Evolutionary conservation across 805 yeast genomes (phyloP), one percentile per base, ranked within the genome.

Genomic region (Martiniozyma abietophila): DNA sequence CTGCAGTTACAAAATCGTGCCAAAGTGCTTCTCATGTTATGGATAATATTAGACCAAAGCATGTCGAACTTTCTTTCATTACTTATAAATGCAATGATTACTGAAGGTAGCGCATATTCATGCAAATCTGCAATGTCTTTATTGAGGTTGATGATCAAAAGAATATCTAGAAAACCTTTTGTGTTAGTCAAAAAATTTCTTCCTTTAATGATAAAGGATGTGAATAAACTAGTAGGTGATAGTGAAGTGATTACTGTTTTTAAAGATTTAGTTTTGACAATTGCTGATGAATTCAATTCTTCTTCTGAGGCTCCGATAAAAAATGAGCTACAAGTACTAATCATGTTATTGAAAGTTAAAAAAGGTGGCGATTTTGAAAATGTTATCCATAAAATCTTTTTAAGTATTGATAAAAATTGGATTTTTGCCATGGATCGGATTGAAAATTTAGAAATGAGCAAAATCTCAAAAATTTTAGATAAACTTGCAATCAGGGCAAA

Each of bases 11-110:
- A 46, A 25, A 57, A 55, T 39, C 40, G 64, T 25, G 42, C 51
- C 4, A 53, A 55, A 26, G 35, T 59, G 4, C 37, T 58, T 15
- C 35, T 59, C 27, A 43, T 51, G 18, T 47, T 56, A 50, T 42
- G 53, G 2, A 36, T 43, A 25, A 35, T 56, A 1, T 57, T 59
- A 44, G 49, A 50, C 12, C 36, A 36, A 8, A 57, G 54, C 27
- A 51, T 58, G 25, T 16, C 27, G 12, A 29, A 44, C 1, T 51
- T 49, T 24, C 42, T 53, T 9, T 42, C 41, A 6, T 36, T 39
- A 6, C 42, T 56, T 6, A 24, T 54, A 9, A 44, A 35, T 9
- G 53, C 33, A 6, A 39, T 42, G 43, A 24, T 42, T 1, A 31
- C 36, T 15, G 30, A 36, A 12, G 36, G 29, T n/a, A 35, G 17